Percentiles rank a stretch among this genome's conserved stretches.
phyloP scores from a whole-genome alignment of 352 stramenopile genomes.

The Phytophthora crassamura region DNA sequence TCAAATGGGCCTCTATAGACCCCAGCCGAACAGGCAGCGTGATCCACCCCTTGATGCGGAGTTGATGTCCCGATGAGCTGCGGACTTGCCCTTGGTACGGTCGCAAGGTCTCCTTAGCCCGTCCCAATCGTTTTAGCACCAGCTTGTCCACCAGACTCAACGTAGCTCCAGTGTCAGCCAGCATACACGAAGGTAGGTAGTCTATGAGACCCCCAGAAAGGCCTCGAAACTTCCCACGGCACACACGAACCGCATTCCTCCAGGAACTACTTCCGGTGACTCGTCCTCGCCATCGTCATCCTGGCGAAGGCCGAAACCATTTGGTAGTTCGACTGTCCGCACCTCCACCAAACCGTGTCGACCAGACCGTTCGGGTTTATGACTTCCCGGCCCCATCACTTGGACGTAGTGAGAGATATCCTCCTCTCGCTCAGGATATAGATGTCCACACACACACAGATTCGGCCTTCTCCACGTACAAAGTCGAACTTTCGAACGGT shows the following conservation, averaged over 20 bases:
- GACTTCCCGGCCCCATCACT: not conserved
- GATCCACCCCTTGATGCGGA: not conserved
- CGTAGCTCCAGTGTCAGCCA: slow-evolving; percentile 4
- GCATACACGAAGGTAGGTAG: not conserved
- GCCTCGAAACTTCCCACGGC: not conserved
- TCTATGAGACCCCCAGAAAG: not conserved
- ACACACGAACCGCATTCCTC: not conserved
- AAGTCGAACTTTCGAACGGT: too few relatives aligned
- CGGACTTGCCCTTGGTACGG: not conserved
- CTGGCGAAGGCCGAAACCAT: not conserved
- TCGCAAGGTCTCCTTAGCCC: not conserved
- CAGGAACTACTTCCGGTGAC: not conserved
- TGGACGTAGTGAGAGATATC: slow-evolving; percentile 1
- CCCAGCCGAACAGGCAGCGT: not conserved
- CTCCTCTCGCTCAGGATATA: not conserved
- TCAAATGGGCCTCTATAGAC: not conserved
- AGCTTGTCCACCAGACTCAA: not conserved
- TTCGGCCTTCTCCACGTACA: too few relatives aligned
- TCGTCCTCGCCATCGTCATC: not conserved
- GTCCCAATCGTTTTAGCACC: not conserved
- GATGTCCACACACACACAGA: too few relatives aligned
- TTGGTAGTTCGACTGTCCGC: not conserved
- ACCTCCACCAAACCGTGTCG: not conserved
- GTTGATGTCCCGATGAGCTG: not conserved
- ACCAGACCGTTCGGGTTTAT: not conserved